Percentiles rank a stretch among this genome's conserved stretches.
Conservation (phyloP, 1,284 basidiomycete species). For the Heterobasidion irregulare region DNA sequence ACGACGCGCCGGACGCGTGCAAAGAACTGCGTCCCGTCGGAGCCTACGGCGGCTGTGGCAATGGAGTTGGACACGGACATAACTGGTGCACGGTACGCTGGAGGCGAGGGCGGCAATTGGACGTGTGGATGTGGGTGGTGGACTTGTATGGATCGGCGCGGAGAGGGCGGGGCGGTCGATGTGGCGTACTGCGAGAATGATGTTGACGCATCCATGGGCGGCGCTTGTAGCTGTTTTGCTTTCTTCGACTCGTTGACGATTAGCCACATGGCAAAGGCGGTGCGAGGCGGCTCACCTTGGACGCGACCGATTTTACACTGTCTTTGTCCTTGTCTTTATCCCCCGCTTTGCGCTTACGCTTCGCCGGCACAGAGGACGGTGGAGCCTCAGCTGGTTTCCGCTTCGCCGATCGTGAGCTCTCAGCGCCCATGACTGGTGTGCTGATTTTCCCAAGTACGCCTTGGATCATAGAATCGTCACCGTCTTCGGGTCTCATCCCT, state of each 20-base stretch:
- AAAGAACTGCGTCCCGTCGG: conserved; percentile 86
- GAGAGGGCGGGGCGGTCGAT: conserved; percentile 9
- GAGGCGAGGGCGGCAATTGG: conserved; percentile 4
- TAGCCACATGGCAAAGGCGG: not conserved
- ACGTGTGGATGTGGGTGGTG: not conserved
- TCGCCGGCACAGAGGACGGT: conserved; percentile 37
- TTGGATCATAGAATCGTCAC: conserved; percentile 5
- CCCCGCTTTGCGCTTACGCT: conserved; percentile 52
- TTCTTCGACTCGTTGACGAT: conserved; percentile 12
- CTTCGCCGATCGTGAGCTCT: conserved; percentile 11
- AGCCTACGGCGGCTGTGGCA: conserved; percentile 27
- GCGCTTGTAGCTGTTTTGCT: conserved; percentile 16
- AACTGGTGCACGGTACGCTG: conserved; percentile 4
- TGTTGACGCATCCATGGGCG: conserved; percentile 6
- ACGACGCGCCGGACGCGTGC: conserved; percentile 86
- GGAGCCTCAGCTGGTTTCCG: conserved; percentile 14
- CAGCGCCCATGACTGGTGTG: conserved; percentile 5
- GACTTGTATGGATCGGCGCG: conserved; percentile 5
- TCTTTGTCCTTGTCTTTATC: conserved; percentile 27
- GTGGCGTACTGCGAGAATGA: conserved; percentile 11
- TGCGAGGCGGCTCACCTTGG: conserved; percentile 19
- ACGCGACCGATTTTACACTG: conserved; percentile 12
- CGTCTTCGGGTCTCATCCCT: conserved; percentile 10
- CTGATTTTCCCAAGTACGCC: conserved; percentile 6
- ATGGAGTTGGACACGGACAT: conserved; percentile 13